Evolutionary conservation across 257 asterid genomes (phyloP), one percentile per base, ranked within the genome.

Genomic region (Vinca minor): DNA sequence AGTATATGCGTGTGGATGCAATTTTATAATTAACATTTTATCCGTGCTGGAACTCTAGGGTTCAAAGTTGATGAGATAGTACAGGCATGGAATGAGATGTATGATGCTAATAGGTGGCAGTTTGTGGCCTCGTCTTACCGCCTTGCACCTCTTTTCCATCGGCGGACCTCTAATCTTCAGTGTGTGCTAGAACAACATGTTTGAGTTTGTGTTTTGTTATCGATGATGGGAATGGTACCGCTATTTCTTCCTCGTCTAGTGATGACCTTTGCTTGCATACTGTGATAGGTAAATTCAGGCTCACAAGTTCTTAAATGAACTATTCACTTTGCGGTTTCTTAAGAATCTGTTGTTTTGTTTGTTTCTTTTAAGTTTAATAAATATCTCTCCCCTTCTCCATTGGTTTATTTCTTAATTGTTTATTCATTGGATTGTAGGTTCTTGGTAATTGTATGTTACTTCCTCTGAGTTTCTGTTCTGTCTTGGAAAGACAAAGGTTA

Each of bases 11-110:
- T 38, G 42, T 54, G 54, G 15, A 62, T 60, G 42, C 57, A 21
- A 23, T 60, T 1, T 59, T 53, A 39, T 18, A 41, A 20, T 31
- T 39, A 74, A 61, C 77, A 20, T 55, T 53, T 63, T 44, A 55
- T 57, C 64, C 53, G 48, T 69, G 63, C 50, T 68, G 68, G 34
- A 38, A 68, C 42, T 67, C 50, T 63, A 92, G 98, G 95, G 73
- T 92, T 92, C 80, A 86, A 89, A 77, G 92, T 89, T 68, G 96
- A 87, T 62, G 98, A 92, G 79, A 83, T 92, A 71, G 91, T 92
- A 64, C 97, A 89, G 82, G 98, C 98, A n/a, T 89, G 97, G 96
- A 92, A 85, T 69, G 98, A 92, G 76, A 85, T 89, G 95, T 87
- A 87, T 67, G 97, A 89, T 74, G 85, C 85, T 47, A 87, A 89